Evolutionary conservation across 345 rosid genomes (phyloP).

Genomic region (Anastatica hierochuntica): DNA sequence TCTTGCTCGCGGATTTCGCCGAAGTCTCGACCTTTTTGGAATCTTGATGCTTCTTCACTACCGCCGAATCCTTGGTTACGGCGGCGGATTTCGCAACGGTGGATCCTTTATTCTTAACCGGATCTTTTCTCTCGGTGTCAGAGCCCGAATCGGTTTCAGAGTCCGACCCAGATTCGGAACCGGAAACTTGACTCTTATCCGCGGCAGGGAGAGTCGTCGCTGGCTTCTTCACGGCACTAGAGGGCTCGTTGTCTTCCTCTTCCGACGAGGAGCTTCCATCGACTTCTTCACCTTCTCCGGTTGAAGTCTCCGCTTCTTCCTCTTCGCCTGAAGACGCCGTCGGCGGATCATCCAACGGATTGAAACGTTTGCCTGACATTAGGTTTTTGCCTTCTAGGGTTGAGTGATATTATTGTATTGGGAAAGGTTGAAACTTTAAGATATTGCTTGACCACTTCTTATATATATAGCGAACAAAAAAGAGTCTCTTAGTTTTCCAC

Average conservation of each 20-base stretch:
- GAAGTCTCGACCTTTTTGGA: not conserved
- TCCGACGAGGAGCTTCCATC: not conserved
- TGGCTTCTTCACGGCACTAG: not conserved
- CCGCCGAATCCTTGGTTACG: too few species aligned
- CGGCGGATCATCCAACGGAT: slow-evolving; percentile 21
- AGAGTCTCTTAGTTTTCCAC: slow-evolving; percentile 7
- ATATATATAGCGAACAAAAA: not conserved
- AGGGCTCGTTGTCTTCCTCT: not conserved
- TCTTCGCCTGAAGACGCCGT: slow-evolving; percentile 27
- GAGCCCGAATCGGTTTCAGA: slow-evolving; percentile 24
- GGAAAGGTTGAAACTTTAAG: not conserved
- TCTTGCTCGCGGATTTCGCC: not conserved
- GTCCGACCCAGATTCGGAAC: slow-evolving; percentile 21
- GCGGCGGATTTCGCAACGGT: slow-evolving; percentile 25
- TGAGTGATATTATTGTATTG: not conserved
- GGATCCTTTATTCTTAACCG: slow-evolving; percentile 3
- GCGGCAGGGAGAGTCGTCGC: not conserved
- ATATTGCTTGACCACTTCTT: not conserved
- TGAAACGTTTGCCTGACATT: slow-evolving; percentile 8
- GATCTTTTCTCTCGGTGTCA: slow-evolving; percentile 2
- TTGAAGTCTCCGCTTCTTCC: slow-evolving; percentile 5
- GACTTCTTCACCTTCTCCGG: not conserved
- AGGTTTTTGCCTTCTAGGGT: not conserved
- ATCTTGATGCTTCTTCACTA: too few species aligned
- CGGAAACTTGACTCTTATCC: slow-evolving; percentile 3